Evolutionary conservation across 352 stramenopile species (phyloP), one percentile per base, ranked within the genome.

Genomic region (Phytophthora ohioensis): DNA sequence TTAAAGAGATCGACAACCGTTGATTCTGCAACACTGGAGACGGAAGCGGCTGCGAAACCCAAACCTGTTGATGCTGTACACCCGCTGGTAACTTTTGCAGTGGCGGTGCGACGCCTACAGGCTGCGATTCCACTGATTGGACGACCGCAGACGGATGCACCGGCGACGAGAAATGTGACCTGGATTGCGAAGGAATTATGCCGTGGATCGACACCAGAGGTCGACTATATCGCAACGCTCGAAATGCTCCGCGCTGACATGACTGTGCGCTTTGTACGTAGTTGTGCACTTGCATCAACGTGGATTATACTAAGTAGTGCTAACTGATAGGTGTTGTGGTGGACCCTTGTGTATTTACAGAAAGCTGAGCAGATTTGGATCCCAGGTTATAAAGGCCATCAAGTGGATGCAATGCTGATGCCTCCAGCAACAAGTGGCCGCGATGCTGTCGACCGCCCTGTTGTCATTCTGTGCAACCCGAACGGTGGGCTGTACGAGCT

Each of bases 401-500:
- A 81, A 38, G 87, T 97, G 39, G 90, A 97, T 67, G 76, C 85
- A 5, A 95, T 97, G 87, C 76, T 95, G 6, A 78, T 97, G 15
- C 86, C 90, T 0, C 67, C 78, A 53, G 68, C 73, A n/a, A 71
- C 62, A 30, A 79, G 71, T 46, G 76, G 73, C 3, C 71, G 72
- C 17, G 66, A 70, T 13, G 73, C 39, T 49, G 42, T 64, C 1
- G 78, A 80, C 45, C 81, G 76, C 7, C 84, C 74, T 30, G 76
- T 80, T 38, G 82, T 96, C 54, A 78, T 96, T 48, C 47, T 95
- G 8, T 95, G 90, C 75, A 97, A 97, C 46, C 90, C 90, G 7
- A 97, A 97, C 45, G 88, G 87, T 21, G 88, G 87, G 0, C 43
- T 97, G 30, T 97, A 97, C 69, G 90, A 97, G 69, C 87, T 95